Evolutionary conservation across 495 filamentous ascomycete genomes (phyloP).

Genomic region (Glutinoglossum americanum): DNA sequence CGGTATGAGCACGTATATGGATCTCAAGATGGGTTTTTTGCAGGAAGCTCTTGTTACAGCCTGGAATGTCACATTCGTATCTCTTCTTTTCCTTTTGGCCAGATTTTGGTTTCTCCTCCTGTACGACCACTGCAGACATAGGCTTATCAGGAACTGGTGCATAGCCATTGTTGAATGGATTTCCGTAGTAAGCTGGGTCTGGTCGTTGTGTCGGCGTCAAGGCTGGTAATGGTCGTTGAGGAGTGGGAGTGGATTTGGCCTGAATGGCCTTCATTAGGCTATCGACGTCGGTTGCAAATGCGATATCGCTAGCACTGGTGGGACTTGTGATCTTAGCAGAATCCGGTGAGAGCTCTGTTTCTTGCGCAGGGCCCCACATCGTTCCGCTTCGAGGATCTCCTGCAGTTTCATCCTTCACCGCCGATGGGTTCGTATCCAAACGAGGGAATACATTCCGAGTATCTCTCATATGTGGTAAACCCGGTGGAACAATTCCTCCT

Average conservation of each 20-base stretch:
- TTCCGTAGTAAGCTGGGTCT: background rate
- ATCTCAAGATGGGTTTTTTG: constrained; percentile 93
- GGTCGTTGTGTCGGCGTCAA: background rate
- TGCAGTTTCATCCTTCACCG: background rate
- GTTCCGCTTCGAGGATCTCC: background rate
- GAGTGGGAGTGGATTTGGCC: constrained; percentile 30
- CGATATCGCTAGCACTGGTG: background rate
- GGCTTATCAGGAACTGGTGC: background rate
- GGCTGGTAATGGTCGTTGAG: constrained; percentile 12
- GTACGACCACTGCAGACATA: background rate
- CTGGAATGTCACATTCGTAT: constrained; percentile 53
- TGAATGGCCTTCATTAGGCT: constrained; percentile 87
- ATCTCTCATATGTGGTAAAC: background rate
- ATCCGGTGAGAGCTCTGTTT: background rate
- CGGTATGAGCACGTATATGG: constrained; percentile 75
- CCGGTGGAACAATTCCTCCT: background rate
- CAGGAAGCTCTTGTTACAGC: constrained; percentile 63
- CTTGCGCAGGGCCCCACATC: background rate
- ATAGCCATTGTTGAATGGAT: background rate
- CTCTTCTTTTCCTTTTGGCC: constrained; percentile 30
- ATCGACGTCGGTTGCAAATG: constrained; percentile 69
- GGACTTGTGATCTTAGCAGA: background rate
- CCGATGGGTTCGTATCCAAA: background rate
- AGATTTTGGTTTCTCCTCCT: background rate
- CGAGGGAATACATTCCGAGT: background rate